Evolutionary conservation across 1,284 basidiomycete genomes (phyloP).

Genomic region (Macrocystidia cucumis): DNA sequence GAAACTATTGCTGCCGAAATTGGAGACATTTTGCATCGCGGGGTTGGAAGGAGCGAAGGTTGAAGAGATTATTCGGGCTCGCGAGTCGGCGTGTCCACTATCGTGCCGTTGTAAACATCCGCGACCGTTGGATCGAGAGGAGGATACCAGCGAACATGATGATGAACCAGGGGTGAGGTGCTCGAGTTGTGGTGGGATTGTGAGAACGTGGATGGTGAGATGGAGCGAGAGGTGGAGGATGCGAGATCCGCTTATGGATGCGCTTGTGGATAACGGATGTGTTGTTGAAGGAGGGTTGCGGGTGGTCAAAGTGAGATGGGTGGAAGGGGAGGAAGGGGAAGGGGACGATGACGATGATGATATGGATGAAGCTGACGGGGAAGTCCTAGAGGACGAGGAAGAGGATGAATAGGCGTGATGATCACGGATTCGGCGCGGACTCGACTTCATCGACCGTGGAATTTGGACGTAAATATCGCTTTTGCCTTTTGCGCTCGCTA

Average conservation of each 20-base stretch:
- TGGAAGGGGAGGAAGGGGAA: conserved; percentile 17
- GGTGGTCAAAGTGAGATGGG: conserved; percentile 14
- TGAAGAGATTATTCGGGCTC: conserved; percentile 10
- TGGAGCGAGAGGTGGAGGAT: conserved; percentile 22
- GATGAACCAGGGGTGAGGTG: too few relatives aligned
- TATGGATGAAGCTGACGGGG: conserved; percentile 19
- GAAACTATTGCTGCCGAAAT: conserved; percentile 18
- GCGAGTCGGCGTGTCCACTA: conserved; percentile 8
- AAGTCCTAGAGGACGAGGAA: conserved; percentile 17
- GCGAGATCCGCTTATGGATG: conserved; percentile 23
- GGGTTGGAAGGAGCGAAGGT: conserved; percentile 21
- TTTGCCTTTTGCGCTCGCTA: too few relatives aligned
- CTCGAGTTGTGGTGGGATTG: too few relatives aligned
- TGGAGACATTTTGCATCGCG: conserved; percentile 21
- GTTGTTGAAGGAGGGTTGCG: conserved; percentile 9
- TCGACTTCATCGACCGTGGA: too few relatives aligned
- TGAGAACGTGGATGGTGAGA: conserved; percentile 22
- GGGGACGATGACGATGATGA: conserved; percentile 18
- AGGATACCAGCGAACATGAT: too few relatives aligned
- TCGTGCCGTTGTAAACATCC: too few relatives aligned
- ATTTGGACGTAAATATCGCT: too few relatives aligned
- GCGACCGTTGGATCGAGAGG: too few relatives aligned
- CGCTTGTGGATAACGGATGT: conserved; percentile 23
- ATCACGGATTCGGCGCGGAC: too few relatives aligned
- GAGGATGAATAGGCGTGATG: conserved; percentile 15